Percentiles rank a stretch among this genome's conserved stretches.
phyloP scores from a whole-genome alignment of 768 basidiomycete genomes.

The Glaciozyma antarctica region DNA sequence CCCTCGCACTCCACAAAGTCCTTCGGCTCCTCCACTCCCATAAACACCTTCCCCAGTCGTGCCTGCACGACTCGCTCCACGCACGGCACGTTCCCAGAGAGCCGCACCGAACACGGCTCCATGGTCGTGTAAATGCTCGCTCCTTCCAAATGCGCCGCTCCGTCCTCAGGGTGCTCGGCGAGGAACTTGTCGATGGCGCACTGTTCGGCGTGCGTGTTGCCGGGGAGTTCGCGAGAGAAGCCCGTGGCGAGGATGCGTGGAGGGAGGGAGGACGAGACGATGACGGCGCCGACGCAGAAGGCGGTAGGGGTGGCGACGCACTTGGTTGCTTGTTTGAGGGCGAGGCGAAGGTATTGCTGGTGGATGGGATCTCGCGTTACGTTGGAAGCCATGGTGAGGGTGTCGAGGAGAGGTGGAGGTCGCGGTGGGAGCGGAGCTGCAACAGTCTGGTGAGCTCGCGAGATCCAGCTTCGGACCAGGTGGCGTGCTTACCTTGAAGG shows the following conservation, averaged over 20 bases:
- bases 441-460: too few relatives aligned
- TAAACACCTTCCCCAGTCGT: constrained; percentile 61
- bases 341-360: constrained; percentile 50
- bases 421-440: not conserved
- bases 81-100: constrained; percentile 77
- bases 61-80: constrained; percentile 70
- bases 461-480: too few relatives aligned
- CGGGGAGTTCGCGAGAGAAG: constrained; percentile 79
- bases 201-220: constrained; percentile 96
- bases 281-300: constrained; percentile 65
- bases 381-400: not conserved
- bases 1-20: constrained; percentile 95
- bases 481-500: too few relatives aligned
- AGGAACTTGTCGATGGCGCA: constrained; percentile 71
- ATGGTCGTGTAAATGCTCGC: constrained; percentile 86
- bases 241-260: constrained; percentile 56
- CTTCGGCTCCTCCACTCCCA: constrained; percentile 81
- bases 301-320: constrained; percentile 63
- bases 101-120: constrained; percentile 86
- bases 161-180: constrained; percentile 10
- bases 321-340: constrained; percentile 61
- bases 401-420: not conserved
- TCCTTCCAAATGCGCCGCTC: constrained; percentile 40
- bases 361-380: not conserved
- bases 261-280: not conserved